Conservation (phyloP, 768 basidiomycete species). For the Termitomyces sp. region DNA sequence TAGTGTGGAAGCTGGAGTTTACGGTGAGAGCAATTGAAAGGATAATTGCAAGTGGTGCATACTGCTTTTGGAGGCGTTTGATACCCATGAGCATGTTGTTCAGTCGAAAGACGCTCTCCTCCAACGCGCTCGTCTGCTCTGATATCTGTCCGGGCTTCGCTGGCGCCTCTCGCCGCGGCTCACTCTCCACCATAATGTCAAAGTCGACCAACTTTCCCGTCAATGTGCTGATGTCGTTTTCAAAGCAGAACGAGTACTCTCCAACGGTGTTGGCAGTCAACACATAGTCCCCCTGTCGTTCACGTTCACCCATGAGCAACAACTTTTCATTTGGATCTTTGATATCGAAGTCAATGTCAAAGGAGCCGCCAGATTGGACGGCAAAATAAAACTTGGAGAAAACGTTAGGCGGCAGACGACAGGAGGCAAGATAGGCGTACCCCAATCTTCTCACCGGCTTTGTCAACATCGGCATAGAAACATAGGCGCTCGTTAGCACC, state of each 20-base stretch:
- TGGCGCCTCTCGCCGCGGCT: constrained; percentile 86
- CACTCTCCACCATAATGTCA: constrained; percentile 98
- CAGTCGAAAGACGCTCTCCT: constrained; percentile 93
- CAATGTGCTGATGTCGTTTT: constrained; percentile 94
- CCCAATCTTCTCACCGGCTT: constrained; percentile 88
- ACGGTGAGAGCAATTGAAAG: neutral
- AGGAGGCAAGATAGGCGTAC: constrained; percentile 38
- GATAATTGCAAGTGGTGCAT: constrained; percentile 26
- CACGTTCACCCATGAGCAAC: constrained; percentile 81
- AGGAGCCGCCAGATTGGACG: constrained; percentile 96
- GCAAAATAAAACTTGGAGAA: constrained; percentile 91
- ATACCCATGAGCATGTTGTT: constrained; percentile 85
- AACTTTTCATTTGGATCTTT: constrained; percentile 89
- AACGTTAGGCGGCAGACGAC: constrained; percentile 8
- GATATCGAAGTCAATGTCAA: constrained; percentile 93
- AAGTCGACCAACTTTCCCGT: constrained; percentile 94
- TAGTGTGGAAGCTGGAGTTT: constrained; percentile 78
- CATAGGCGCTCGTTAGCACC: constrained; percentile 80
- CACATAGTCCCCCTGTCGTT: constrained; percentile 96
- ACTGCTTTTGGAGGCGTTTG: constrained; percentile 94
- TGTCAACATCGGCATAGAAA: constrained; percentile 96
- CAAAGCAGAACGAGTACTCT: constrained; percentile 95
- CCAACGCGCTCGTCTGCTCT: constrained; percentile 89
- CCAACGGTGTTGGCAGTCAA: constrained; percentile 90
- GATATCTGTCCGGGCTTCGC: constrained; percentile 85